These are phyloP conservation scores for Heracleum sosnowskyi DNA, from an alignment of 129 eudicot species.

Conservation along the genomic window DNA sequence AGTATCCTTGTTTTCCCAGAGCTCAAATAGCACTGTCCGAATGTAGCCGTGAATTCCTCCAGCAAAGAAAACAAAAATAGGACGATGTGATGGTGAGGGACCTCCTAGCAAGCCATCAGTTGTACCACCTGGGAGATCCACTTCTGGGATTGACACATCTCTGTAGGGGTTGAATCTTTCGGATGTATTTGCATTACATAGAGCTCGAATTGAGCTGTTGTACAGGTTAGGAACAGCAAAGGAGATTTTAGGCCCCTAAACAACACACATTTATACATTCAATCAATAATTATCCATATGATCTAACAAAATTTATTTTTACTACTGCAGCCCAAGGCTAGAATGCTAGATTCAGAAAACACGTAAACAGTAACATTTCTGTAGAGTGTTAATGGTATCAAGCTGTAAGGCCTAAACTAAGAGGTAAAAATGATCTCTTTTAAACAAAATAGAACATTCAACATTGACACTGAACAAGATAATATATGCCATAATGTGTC, in stretches of 20 bases:
- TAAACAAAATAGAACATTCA: not conserved
- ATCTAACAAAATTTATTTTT: not conserved
- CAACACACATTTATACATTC: not conserved
- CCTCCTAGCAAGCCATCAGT: constrained; percentile 27
- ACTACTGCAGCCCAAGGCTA: not conserved
- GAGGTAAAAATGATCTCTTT: not conserved
- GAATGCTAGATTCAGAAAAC: not conserved
- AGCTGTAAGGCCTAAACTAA: not conserved
- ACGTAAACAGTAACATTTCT: not conserved
- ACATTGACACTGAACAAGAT: not conserved
- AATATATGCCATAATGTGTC: not conserved
- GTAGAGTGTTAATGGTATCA: not conserved
- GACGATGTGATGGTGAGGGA: constrained; percentile 30
- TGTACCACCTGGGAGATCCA: constrained; percentile 29
- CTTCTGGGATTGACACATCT: constrained; percentile 52
- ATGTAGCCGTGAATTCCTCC: constrained; percentile 49
- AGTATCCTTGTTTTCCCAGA: constrained; percentile 43
- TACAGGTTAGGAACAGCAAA: constrained; percentile 28
- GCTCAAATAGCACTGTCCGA: constrained; percentile 29
- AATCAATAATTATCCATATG: not conserved
- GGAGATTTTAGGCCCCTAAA: constrained; percentile 43
- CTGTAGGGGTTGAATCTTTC: constrained; percentile 39
- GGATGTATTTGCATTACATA: constrained; percentile 51
- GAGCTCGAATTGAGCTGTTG: constrained; percentile 41
- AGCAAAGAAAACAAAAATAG: constrained; percentile 38